phyloP scores from a whole-genome alignment of 345 rosid genomes.

The Triadica sebifera region DNA sequence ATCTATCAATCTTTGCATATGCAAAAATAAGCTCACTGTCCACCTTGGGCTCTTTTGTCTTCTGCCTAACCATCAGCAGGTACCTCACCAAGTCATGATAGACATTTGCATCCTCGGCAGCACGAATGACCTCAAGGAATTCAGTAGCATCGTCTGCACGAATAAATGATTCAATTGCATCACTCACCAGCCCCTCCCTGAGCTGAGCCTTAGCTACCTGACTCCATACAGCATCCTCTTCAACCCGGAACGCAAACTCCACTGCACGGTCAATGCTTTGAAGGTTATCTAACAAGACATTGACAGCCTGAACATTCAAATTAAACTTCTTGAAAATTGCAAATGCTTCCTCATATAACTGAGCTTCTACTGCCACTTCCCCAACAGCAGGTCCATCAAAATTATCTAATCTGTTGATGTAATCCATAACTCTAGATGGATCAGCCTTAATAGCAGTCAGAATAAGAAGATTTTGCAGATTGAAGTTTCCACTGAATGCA shows the following conservation, averaged over 20 bases:
- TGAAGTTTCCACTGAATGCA: conserved; percentile 95
- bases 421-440: conserved; percentile 96
- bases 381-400: conserved; percentile 99
- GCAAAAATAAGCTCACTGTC: conserved; percentile 86
- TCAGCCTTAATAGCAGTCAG: conserved; percentile 96
- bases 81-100: conserved; percentile 92
- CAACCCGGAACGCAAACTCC: conserved; percentile 95
- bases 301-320: conserved; percentile 71
- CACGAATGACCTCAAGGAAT: conserved; percentile 75
- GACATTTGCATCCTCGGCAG: conserved; percentile 67
- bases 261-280: conserved; percentile 81
- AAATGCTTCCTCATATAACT: conserved; percentile 79
- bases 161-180: conserved; percentile 93
- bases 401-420: conserved; percentile 86
- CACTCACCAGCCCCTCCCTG: conserved; percentile 91
- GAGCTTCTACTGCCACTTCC: conserved; percentile 92
- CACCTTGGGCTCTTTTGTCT: conserved; percentile 92
- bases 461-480: conserved; percentile 93
- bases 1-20: conserved; percentile 92
- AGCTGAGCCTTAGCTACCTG: conserved; percentile 96
- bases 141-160: conserved; percentile 91
- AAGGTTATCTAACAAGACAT: conserved; percentile 66
- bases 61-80: conserved; percentile 97
- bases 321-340: conserved; percentile 84
- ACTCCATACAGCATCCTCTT: conserved; percentile 97